Percentiles rank a stretch among this genome's conserved stretches.
These are phyloP conservation scores for Globisporangium parvum DNA, from an alignment of 352 stramenopile species.

Conservation along the genomic window DNA sequence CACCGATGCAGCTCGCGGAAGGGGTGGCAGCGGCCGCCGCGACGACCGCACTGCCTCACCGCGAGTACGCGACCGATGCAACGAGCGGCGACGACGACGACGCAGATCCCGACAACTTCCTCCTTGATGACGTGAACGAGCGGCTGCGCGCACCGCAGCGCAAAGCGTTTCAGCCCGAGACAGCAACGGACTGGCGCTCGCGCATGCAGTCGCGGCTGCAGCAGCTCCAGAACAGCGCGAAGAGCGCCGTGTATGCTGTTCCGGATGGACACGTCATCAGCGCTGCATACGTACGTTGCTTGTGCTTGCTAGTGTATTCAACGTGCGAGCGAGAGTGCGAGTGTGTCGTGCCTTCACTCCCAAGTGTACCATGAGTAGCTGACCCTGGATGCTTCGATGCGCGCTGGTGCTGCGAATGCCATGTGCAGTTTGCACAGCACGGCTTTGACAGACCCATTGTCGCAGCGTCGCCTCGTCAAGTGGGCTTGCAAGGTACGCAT, in stretches of 20 bases:
- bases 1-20: neutral
- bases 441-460: constrained; percentile 23
- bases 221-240: neutral
- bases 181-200: constrained; percentile 13
- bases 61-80: constrained; percentile 3
- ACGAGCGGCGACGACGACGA: constrained; percentile 10
- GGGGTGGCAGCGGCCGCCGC: neutral
- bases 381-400: neutral
- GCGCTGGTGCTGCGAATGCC: neutral
- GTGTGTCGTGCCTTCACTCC: neutral
- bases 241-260: constrained; percentile 2
- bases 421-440: constrained; percentile 17
- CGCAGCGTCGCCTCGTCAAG: constrained; percentile 15
- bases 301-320: neutral
- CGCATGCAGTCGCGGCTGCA: constrained; percentile 21
- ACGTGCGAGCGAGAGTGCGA: neutral
- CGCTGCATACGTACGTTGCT: constrained; percentile 7
- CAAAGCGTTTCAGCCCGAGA: constrained; percentile 8
- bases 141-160: neutral
- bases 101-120: neutral
- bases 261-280: constrained; percentile 2
- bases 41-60: neutral
- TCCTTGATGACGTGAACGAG: neutral
- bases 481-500: constrained; percentile 19
- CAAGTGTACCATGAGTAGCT: too few species aligned